These are phyloP conservation scores for Lactarius pseudohatsudake DNA, from an alignment of 768 basidiomycete species.

Conservation along the genomic window DNA sequence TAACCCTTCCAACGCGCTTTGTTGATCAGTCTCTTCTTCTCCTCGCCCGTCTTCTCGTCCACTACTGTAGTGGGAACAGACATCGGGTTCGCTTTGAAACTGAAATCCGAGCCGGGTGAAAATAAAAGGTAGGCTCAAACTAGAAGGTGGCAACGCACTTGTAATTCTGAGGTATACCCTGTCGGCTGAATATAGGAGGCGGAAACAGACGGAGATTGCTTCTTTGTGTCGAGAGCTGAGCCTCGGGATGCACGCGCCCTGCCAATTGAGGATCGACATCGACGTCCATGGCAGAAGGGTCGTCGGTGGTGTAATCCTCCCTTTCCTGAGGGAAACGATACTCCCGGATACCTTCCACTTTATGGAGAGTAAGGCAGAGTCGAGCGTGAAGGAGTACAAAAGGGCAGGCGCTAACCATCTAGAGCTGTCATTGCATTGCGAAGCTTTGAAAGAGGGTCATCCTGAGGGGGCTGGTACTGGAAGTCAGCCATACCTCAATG, in stretches of 20 bases:
- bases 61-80: conserved; percentile 66
- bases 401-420: conserved; percentile 60
- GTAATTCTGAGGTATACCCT: conserved; percentile 76
- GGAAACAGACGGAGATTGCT: conserved; percentile 79
- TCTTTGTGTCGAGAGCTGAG: conserved; percentile 33
- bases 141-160: conserved; percentile 48
- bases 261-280: conserved; percentile 54
- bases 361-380: conserved; percentile 13
- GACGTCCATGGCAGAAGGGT: conserved; percentile 34
- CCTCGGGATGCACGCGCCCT: conserved; percentile 11
- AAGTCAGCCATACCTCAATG: conserved; percentile 87
- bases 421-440: conserved; percentile 73
- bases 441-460: conserved; percentile 69
- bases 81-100: conserved; percentile 76
- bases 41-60: conserved; percentile 77
- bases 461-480: conserved; percentile 75
- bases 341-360: conserved; percentile 73
- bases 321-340: conserved; percentile 69
- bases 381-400: not conserved
- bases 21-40: conserved; percentile 82
- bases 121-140: not conserved
- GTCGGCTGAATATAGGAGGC: conserved; percentile 86
- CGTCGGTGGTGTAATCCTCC: conserved; percentile 55
- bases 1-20: conserved; percentile 83
- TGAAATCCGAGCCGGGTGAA: conserved; percentile 32